Evolutionary conservation across 208 protist genomes (phyloP).

Genomic region (Vickermania spadyakhi): DNA sequence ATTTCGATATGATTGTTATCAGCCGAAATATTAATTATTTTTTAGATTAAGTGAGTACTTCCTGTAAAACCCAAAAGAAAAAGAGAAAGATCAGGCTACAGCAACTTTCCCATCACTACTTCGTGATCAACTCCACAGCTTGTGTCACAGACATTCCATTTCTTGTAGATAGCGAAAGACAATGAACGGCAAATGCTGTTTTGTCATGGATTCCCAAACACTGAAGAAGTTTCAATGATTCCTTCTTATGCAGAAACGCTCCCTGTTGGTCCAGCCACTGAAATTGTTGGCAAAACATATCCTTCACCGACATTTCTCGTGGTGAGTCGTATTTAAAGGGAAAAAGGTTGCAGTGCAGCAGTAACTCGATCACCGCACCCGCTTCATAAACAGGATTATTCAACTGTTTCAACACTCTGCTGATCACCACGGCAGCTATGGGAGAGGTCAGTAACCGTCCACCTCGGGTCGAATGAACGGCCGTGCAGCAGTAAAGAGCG

Average conservation of each 20-base stretch:
- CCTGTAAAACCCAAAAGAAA: no score
- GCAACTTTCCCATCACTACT: no score
- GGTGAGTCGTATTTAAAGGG: slow-evolving; percentile 10
- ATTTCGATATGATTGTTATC: no score
- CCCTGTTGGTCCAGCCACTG: slow-evolving; percentile 31
- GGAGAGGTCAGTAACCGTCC: slow-evolving; percentile 14
- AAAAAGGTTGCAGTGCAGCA: slow-evolving; percentile 50
- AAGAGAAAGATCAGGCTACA: no score
- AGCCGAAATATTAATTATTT: no score
- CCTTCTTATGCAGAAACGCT: slow-evolving; percentile 23
- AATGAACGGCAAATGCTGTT: slow-evolving; percentile 5
- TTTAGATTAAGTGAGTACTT: no score
- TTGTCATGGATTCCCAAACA: slow-evolving; percentile 13
- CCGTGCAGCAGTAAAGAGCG: slow-evolving; percentile 39
- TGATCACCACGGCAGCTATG: slow-evolving; percentile 37
- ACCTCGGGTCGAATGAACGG: slow-evolving; percentile 7
- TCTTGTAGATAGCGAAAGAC: not conserved
- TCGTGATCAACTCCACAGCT: no score
- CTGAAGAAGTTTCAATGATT: slow-evolving; percentile 29
- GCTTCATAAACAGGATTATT: slow-evolving; percentile 31
- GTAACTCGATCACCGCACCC: slow-evolving; percentile 58
- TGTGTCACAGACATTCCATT: no score
- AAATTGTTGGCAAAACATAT: slow-evolving; percentile 38
- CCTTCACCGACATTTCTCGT: slow-evolving; percentile 23
- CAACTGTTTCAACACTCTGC: slow-evolving; percentile 23